Base-by-base conservation (phyloP, 75 land plant genomes). In the Pinus albicaulis region DNA sequence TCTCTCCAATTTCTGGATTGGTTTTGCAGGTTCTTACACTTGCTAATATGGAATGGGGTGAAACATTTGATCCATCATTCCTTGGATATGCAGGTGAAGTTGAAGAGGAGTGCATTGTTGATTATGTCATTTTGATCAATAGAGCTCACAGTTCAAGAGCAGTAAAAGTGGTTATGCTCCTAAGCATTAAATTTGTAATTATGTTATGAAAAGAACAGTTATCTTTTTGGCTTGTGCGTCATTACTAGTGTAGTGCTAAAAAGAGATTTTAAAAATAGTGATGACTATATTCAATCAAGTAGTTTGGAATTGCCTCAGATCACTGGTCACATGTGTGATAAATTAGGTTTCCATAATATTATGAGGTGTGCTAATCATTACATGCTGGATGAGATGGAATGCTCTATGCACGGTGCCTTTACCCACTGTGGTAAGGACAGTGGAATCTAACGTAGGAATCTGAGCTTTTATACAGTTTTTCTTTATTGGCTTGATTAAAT, bases 11-110 rank as follows among this genome's bases (percentile, higher is more conserved):
- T 28, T 81, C 2, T 52, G 41, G 5, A 38, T 10, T 28, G 24
- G 3, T 52, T 64, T 15, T 77, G 58, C 85, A 92, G 95, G 89
- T 95, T 75, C 78, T 92, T 28, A 95, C 97, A 31, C 92, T 96
- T 82, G 99, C 99, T 78, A 98, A 94, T 60, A 92, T 94, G 98
- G 99, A 96, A 85, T 98, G 99, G 3, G 95, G 96, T 15, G 99
- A 96, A 81, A 90, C 98, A 41, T 96, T 90, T 88, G 99, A 96
- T 82, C 73, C 95, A 73, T 92, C 93, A 74, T 71, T 90, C 74
- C 90, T 96, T 79, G 99, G 99, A 26, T 69, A 16, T 75, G 97
- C 99, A 7, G 98, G 92, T 77, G 99, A 96, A 81, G 99, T 96
- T 72, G 89, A 90, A 6, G 99, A 94, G 77, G 98, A 96, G 69